Percentiles rank a stretch among this genome's conserved stretches.
Evolutionary conservation across 73 alveolate genomes (phyloP).

Genomic region (Paramecium sexaurelia): DNA sequence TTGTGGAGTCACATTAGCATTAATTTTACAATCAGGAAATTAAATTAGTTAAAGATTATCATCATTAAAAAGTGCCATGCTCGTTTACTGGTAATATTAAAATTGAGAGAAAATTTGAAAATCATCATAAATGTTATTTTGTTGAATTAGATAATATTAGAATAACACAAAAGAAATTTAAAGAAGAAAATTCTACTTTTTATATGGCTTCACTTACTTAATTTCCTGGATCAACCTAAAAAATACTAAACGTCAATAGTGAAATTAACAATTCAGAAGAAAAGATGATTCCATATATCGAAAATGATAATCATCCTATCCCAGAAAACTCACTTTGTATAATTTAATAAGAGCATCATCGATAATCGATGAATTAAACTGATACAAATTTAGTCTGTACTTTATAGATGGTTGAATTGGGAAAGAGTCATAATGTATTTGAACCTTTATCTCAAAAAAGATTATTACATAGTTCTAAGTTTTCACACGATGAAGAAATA

Average conservation of each 20-base stretch:
- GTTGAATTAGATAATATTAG: conserved; percentile 14
- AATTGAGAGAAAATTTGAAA: not conserved
- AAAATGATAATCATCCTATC: not conserved
- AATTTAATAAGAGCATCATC: not conserved
- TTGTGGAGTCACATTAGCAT: not conserved
- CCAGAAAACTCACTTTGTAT: not conserved
- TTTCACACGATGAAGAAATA: not conserved
- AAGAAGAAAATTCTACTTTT: not conserved
- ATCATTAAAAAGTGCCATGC: not conserved
- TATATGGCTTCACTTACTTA: not conserved
- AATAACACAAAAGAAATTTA: not conserved
- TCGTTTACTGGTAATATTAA: conserved; percentile 3
- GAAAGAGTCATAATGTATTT: not conserved
- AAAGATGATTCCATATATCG: not conserved
- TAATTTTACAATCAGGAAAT: not conserved
- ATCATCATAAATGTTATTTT: not conserved
- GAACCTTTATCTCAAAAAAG: not conserved
- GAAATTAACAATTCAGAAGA: not conserved
- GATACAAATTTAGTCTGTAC: not conserved
- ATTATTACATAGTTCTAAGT: not conserved
- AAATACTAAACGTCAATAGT: not conserved
- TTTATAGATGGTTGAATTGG: not conserved
- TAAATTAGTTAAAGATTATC: not conserved
- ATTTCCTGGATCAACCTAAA: not conserved
- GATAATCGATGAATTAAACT: not conserved